phyloP scores from a whole-genome alignment of 306 rosid genomes.

The Heteromeles arbutifolia region DNA sequence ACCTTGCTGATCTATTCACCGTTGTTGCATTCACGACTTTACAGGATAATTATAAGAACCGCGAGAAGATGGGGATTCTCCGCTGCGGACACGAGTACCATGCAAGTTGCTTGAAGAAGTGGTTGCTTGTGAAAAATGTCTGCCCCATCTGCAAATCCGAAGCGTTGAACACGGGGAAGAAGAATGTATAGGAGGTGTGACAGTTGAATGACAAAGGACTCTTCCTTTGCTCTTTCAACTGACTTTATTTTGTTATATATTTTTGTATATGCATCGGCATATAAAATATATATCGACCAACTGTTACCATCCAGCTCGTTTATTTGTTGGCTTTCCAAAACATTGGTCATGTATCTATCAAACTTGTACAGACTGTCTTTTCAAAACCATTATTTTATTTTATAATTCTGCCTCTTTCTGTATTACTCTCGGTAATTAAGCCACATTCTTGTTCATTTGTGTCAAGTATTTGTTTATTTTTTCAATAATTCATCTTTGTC shows the following conservation, averaged over 20 bases:
- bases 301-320: slow-evolving; percentile 44
- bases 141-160: slow-evolving; percentile 97
- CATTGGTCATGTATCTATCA: slow-evolving; percentile 48
- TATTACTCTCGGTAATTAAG: slow-evolving; percentile 11
- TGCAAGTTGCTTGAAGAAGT: slow-evolving; percentile 66
- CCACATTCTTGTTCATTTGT: background rate
- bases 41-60: slow-evolving; percentile 71
- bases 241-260: slow-evolving; percentile 28
- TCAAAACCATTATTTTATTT: background rate
- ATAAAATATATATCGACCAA: slow-evolving; percentile 27
- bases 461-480: background rate
- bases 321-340: slow-evolving; percentile 44
- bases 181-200: slow-evolving; percentile 27
- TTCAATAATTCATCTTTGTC: background rate
- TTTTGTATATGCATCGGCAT: slow-evolving; percentile 54
- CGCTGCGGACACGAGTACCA: slow-evolving; percentile 89
- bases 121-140: slow-evolving; percentile 80
- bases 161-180: slow-evolving; percentile 45
- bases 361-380: slow-evolving; percentile 61
- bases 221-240: slow-evolving; percentile 11
- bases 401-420: background rate
- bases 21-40: background rate
- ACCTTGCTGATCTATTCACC: background rate
- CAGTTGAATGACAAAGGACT: slow-evolving; percentile 4
- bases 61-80: slow-evolving; percentile 66